These are phyloP conservation scores for Grigorovia yakushimaensis DNA, from an alignment of 805 yeast genomes.

Conservation along the genomic window DNA sequence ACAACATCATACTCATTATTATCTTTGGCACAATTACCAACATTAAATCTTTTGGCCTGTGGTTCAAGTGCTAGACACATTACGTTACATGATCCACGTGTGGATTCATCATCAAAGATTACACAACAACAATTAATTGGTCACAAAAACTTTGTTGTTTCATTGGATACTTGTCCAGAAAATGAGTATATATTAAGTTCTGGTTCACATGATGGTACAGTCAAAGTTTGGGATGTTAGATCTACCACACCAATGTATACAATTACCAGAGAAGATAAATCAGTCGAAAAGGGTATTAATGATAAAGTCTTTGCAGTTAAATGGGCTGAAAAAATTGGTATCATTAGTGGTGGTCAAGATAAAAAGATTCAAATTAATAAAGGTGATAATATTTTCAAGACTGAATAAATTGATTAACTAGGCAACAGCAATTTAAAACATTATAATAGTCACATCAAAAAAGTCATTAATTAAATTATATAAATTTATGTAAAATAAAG, in stretches of 20 bases:
- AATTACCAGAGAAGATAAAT: constrained; percentile 57
- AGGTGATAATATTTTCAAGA: constrained; percentile 30
- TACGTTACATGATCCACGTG: constrained; percentile 85
- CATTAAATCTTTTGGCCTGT: constrained; percentile 63
- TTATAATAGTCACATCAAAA: too few species aligned
- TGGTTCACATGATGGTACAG: constrained; percentile 95
- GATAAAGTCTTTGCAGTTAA: constrained; percentile 76
- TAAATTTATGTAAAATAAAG: too few species aligned
- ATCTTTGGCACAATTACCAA: constrained; percentile 60
- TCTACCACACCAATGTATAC: constrained; percentile 76
- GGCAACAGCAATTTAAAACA: too few species aligned
- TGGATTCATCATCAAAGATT: constrained; percentile 43
- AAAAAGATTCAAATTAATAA: constrained; percentile 81
- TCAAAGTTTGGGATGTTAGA: constrained; percentile 90
- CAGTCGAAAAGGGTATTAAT: constrained; percentile 34
- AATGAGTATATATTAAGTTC: constrained; percentile 78
- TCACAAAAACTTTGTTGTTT: constrained; percentile 83
- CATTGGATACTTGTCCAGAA: constrained; percentile 62
- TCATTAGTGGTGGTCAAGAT: constrained; percentile 89
- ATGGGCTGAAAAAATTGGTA: constrained; percentile 74
- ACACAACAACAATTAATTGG: constrained; percentile 73
- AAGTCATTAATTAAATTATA: too few species aligned
- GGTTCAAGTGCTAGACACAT: constrained; percentile 99
- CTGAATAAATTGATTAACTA: constrained; percentile 1
- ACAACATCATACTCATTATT: constrained; percentile 78